Conservation (phyloP, 176 grass and related monocot genomes). For the Calamus simplicifolius region DNA sequence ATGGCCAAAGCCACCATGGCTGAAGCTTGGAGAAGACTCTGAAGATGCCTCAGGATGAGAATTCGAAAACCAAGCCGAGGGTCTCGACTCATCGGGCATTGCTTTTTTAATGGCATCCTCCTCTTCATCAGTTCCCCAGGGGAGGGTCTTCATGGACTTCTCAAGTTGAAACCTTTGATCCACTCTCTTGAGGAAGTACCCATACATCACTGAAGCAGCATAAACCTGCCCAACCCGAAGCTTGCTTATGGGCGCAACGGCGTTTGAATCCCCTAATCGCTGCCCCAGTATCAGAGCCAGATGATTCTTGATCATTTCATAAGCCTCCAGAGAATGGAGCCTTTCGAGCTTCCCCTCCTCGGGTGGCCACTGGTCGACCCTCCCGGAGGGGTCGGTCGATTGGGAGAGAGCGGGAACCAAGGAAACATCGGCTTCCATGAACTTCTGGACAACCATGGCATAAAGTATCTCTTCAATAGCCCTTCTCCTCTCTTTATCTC, state of each 20-base stretch:
- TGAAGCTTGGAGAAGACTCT: conserved; percentile 40
- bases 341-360: conserved; percentile 59
- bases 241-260: conserved; percentile 86
- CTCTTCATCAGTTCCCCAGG: conserved; percentile 62
- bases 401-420: conserved; percentile 62
- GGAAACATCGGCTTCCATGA: conserved; percentile 76
- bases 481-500: conserved; percentile 77
- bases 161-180: conserved; percentile 94
- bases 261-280: conserved; percentile 40
- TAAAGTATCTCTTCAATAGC: conserved; percentile 92
- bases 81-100: conserved; percentile 36
- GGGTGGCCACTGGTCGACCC: conserved; percentile 47
- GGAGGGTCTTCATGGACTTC: conserved; percentile 85
- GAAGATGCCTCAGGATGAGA: conserved; percentile 51
- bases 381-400: conserved; percentile 48
- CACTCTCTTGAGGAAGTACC: conserved; percentile 93
- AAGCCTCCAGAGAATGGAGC: conserved; percentile 67
- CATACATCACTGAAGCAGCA: conserved; percentile 97
- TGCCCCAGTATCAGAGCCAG: conserved; percentile 87
- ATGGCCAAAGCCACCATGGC: conserved; percentile 29
- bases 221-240: conserved; percentile 94
- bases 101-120: conserved; percentile 46
- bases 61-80: conserved; percentile 29
- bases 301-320: conserved; percentile 99
- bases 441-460: conserved; percentile 91